Conservation (phyloP, 768 basidiomycete species). For the Tricholoma hemisulphureum region DNA sequence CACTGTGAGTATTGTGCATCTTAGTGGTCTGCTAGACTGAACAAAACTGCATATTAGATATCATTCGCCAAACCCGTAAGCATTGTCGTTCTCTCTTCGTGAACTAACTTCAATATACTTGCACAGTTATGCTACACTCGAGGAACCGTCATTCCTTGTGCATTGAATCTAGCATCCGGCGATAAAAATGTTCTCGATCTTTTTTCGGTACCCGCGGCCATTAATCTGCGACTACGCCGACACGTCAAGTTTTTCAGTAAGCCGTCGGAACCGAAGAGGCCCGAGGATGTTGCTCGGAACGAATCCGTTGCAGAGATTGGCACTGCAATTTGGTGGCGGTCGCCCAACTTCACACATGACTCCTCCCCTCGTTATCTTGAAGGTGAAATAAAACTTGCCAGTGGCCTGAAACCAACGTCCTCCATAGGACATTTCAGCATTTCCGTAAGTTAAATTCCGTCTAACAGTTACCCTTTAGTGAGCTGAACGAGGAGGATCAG, state of each 20-base stretch:
- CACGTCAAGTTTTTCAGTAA: slow-evolving; percentile 43
- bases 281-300: slow-evolving; percentile 41
- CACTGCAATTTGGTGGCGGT: slow-evolving; percentile 50
- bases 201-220: slow-evolving; percentile 41
- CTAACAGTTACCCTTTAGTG: not conserved
- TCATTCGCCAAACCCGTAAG: not conserved
- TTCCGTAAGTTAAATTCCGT: slow-evolving; percentile 32
- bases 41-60: not conserved
- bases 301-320: slow-evolving; percentile 45
- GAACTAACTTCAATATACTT: not conserved
- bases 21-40: not conserved
- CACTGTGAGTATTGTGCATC: not conserved
- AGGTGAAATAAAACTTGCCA: slow-evolving; percentile 51
- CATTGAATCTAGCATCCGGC: slow-evolving; percentile 38
- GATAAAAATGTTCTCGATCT: slow-evolving; percentile 42
- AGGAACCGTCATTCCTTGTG: slow-evolving; percentile 48
- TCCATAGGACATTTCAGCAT: slow-evolving; percentile 53
- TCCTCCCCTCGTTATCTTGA: slow-evolving; percentile 42
- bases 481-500: slow-evolving; percentile 20
- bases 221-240: slow-evolving; percentile 39
- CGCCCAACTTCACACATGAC: slow-evolving; percentile 27
- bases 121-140: slow-evolving; percentile 47
- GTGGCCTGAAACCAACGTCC: slow-evolving; percentile 49
- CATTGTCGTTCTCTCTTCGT: not conserved
- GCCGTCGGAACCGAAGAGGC: slow-evolving; percentile 27